Conservation (phyloP, 768 basidiomycete species). For the Pholiota conissans region DNA sequence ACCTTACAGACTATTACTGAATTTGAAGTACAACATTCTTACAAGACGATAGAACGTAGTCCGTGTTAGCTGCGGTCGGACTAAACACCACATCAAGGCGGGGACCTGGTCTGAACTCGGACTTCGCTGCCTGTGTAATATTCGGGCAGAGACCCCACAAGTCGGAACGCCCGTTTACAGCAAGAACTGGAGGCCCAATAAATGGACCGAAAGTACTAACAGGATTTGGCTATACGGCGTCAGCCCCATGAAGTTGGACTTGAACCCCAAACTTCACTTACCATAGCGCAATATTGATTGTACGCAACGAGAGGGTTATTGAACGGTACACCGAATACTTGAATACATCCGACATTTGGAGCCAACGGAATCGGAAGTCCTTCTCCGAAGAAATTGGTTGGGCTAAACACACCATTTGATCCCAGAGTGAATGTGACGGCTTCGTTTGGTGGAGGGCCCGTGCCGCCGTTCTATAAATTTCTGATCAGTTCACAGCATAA, state of each 20-base stretch:
- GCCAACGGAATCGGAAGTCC: background rate
- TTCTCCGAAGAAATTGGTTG: background rate
- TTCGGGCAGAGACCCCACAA: constrained; percentile 10
- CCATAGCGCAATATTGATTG: constrained; percentile 7
- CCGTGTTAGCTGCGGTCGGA: constrained; percentile 22
- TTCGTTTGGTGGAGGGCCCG: background rate
- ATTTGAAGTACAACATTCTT: constrained; percentile 6
- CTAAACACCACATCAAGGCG: constrained; percentile 28
- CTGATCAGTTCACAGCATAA: no score
- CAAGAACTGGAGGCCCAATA: constrained; percentile 15
- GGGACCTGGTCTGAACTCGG: constrained; percentile 3
- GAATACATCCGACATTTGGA: background rate
- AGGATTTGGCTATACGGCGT: constrained; percentile 19
- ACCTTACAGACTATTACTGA: background rate
- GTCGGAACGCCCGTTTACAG: constrained; percentile 12
- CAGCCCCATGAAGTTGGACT: no score
- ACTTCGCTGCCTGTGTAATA: background rate
- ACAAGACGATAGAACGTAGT: constrained; percentile 21
- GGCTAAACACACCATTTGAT: background rate
- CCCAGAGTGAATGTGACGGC: background rate
- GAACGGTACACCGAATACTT: background rate
- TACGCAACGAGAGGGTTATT: background rate
- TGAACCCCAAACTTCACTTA: no score
- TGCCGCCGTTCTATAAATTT: background rate
- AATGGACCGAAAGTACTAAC: constrained; percentile 11